Conservation (phyloP, 768 basidiomycete genomes). For the Mycena venus region DNA sequence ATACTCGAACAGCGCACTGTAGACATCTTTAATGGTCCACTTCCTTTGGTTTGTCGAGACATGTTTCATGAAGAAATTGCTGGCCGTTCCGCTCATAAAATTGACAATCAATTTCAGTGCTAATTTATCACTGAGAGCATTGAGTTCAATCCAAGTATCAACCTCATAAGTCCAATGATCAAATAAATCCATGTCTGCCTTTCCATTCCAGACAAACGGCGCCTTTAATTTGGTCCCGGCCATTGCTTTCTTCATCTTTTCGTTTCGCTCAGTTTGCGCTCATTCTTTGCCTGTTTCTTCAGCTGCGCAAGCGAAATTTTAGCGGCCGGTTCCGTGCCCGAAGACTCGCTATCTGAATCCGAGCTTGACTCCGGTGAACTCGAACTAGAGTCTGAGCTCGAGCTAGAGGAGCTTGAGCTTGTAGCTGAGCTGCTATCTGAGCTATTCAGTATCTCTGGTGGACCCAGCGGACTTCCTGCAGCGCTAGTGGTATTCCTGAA, state of each 20-base stretch:
- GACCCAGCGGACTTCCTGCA: background rate
- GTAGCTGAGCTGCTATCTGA: background rate
- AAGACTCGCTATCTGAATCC: background rate
- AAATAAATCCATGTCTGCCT: conserved; percentile 30
- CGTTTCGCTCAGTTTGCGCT: background rate
- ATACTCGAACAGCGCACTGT: conserved; percentile 24
- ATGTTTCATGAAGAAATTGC: conserved; percentile 39
- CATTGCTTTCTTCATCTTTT: background rate
- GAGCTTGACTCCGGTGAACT: background rate
- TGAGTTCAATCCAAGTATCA: conserved; percentile 32
- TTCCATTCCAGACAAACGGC: conserved; percentile 35
- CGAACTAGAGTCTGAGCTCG: background rate
- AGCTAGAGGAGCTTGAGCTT: background rate
- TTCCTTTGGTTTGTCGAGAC: conserved; percentile 14
- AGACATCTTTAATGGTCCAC: conserved; percentile 33
- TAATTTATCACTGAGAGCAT: conserved; percentile 21
- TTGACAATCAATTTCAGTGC: conserved; percentile 30
- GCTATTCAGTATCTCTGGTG: background rate
- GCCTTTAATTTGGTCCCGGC: conserved; percentile 20
- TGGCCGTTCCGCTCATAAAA: conserved; percentile 37
- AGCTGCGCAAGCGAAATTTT: too few relatives aligned
- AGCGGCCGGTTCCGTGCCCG: background rate
- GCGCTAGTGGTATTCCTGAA: background rate
- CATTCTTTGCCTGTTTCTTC: too few relatives aligned
- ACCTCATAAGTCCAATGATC: conserved; percentile 31